A percentile compares a stretch with the other conserved stretches of the same genome.
These are phyloP conservation scores for Cutaneotrichosporon spelunceum DNA, from an alignment of 1,284 basidiomycete species.

Conservation along the genomic window DNA sequence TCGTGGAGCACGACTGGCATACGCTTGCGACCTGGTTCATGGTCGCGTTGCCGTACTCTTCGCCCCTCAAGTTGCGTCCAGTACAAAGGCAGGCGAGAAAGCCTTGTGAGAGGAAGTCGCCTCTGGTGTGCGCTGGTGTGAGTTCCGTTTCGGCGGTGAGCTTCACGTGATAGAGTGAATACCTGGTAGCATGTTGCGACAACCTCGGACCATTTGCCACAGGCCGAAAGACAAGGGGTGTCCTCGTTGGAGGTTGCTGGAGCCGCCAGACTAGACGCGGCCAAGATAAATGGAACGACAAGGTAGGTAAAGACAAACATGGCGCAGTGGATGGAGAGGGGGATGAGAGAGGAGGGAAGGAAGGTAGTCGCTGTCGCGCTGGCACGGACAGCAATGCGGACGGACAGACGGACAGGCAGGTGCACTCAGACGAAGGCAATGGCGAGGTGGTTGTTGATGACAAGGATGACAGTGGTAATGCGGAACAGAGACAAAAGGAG, in stretches of 20 bases:
- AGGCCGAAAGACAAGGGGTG: slow-evolving; percentile 3
- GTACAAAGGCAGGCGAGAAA: slow-evolving; percentile 40
- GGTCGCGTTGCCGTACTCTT: slow-evolving; percentile 28
- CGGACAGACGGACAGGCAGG: background rate
- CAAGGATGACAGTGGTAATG: no score
- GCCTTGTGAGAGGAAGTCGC: slow-evolving; percentile 33
- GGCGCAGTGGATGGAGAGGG: background rate
- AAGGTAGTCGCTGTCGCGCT: background rate
- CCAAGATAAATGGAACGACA: background rate
- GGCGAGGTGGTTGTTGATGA: background rate
- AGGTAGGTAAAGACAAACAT: background rate
- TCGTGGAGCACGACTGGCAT: slow-evolving; percentile 38
- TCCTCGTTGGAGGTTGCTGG: slow-evolving; percentile 2
- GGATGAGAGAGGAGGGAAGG: background rate
- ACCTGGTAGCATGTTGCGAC: slow-evolving; percentile 15
- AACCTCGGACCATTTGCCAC: slow-evolving; percentile 19
- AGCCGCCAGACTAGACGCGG: slow-evolving; percentile 1
- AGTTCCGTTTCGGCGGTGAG: background rate
- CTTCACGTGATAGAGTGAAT: slow-evolving; percentile 16
- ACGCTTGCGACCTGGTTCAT: slow-evolving; percentile 26
- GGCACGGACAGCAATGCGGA: background rate
- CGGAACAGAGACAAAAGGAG: background rate
- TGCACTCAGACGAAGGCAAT: background rate
- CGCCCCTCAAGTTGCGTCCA: slow-evolving; percentile 22
- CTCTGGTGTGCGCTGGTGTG: slow-evolving; percentile 24